Evolutionary conservation across 345 rosid genomes (phyloP), one percentile per base, ranked within the genome.

Genomic region (Zanthoxylum bungeanum): DNA sequence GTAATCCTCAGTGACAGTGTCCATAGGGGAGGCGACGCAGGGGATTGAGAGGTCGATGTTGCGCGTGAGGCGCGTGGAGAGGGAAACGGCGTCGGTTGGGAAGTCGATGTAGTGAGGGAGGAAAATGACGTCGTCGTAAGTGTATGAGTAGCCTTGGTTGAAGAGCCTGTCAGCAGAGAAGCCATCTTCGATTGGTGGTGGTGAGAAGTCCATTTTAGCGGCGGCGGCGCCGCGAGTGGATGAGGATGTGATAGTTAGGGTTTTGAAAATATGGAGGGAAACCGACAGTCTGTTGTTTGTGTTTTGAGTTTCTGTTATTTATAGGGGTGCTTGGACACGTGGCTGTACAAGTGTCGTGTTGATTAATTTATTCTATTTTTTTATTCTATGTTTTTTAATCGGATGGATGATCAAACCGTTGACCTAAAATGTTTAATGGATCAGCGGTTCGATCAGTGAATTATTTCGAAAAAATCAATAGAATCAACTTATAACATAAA

Each of bases 21-120:
- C 98, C 98, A 94, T 92, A 5, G 97, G 98, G 34, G 98, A 94
- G 25, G 98, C 82, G 25, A 94, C 93, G 56, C 92, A 94, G 7
- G 98, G 98, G 73, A 85, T 78, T 2, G 92, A 79, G 53, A 94
- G 93, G 8, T 83, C 71, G 60, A 94, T 66, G 74, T 90, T 93
- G 52, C 91, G 85, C 40, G 91, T 83, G 53, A 92, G 85, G 14
- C 73, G 81, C 44, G 98, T 88, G 79, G 93, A 79, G 37, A 94
- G 83, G 4, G 88, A 86, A 34, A 94, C 98, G 34, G 87, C 82
- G 71, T 94, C 97, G 2, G 88, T 82, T 1, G 96, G 90, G 87
- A 94, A 92, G 79, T 91, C 97, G 71, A 94, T 94, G 83, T 82
- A 92, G 73, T 91, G 90, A 30, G 98, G 98, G 52, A 92, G 98